phyloP scores from a whole-genome alignment of 441 rosid genomes.

The Pelargonium exstipulatum region DNA sequence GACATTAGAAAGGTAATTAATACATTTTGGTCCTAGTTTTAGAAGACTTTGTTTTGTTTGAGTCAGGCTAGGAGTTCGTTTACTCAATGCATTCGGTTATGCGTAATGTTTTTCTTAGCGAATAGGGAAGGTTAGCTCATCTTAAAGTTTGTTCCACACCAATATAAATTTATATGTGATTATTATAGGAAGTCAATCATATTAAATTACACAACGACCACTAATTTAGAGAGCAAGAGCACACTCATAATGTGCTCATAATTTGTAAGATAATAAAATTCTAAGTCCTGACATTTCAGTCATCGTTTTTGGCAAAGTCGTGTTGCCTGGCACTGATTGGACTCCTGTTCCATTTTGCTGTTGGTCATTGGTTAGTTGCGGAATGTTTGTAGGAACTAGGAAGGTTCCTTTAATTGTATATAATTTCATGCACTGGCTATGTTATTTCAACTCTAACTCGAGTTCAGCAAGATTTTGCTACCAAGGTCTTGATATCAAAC shows the following conservation, averaged over 20 bases:
- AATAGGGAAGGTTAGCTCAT: not conserved
- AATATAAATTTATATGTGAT: not conserved
- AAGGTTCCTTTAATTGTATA: not conserved
- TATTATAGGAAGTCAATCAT: not conserved
- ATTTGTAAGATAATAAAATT: too few species aligned
- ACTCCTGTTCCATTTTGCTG: not conserved
- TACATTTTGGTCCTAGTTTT: not conserved
- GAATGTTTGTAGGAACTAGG: not conserved
- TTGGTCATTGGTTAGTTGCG: not conserved
- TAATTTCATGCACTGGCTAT: not conserved
- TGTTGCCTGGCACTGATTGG: not conserved
- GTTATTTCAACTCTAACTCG: not conserved
- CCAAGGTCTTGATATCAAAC: not conserved
- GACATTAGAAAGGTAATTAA: conserved; percentile 79
- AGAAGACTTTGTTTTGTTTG: conserved; percentile 10
- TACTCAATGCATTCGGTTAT: not conserved
- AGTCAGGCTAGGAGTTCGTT: not conserved
- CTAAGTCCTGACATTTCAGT: not conserved
- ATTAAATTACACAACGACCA: not conserved
- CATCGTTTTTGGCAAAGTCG: not conserved
- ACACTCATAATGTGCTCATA: not conserved
- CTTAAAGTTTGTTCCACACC: not conserved
- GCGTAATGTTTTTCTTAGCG: not conserved
- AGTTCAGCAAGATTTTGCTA: not conserved
- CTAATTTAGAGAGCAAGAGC: not conserved